Conservation (phyloP, 2,329 filamentous ascomycete genomes). For the Colletotrichum sp. region DNA sequence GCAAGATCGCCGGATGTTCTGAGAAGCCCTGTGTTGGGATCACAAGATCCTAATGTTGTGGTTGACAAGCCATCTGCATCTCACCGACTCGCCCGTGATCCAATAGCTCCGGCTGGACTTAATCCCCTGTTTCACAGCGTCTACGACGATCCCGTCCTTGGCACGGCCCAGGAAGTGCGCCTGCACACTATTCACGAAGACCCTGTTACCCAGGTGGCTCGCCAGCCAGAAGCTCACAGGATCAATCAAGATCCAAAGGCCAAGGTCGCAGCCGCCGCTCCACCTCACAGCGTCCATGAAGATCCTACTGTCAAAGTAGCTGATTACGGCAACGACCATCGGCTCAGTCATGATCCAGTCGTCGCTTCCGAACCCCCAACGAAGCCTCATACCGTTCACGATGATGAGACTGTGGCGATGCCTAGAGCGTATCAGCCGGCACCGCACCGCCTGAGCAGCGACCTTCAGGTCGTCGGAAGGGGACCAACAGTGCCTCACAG, state of each 20-base stretch:
- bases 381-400: background rate
- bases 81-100: slow-evolving; percentile 8
- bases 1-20: slow-evolving; percentile 4
- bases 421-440: background rate
- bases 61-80: background rate
- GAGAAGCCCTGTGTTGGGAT: background rate
- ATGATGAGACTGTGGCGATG: background rate
- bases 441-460: background rate
- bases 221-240: background rate
- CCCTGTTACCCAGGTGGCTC: background rate
- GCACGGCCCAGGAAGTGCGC: slow-evolving; percentile 3
- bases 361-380: background rate
- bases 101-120: background rate
- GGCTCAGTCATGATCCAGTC: background rate
- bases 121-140: background rate
- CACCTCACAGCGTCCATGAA: background rate
- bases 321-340: background rate
- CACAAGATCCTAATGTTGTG: background rate
- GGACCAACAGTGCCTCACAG: background rate
- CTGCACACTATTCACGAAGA: slow-evolving; percentile 4
- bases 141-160: background rate
- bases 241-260: background rate
- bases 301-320: background rate
- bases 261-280: background rate
- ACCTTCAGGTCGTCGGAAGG: background rate